phyloP scores from a whole-genome alignment of 208 protist species.

The Leptomonas pyrrhocoris region DNA sequence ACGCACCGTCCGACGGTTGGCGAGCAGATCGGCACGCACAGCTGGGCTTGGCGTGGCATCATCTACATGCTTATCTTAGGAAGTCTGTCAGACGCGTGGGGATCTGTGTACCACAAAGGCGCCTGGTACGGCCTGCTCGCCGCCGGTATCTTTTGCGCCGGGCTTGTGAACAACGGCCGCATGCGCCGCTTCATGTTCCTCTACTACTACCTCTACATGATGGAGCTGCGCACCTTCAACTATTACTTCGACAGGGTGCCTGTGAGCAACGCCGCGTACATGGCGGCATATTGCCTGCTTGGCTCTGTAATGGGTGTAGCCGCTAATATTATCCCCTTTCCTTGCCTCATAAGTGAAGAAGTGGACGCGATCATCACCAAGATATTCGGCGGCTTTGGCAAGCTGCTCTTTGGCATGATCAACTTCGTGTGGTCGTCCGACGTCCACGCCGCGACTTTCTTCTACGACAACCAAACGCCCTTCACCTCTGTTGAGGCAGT shows the following conservation, averaged over 20 bases:
- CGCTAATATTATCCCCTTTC: conserved; percentile 33
- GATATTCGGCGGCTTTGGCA: conserved; percentile 27
- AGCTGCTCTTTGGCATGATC: conserved; percentile 39
- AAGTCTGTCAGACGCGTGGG: conserved; percentile 12
- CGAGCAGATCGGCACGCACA: conserved; percentile 45
- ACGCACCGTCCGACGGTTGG: conserved; percentile 31
- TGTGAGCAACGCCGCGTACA: conserved; percentile 23
- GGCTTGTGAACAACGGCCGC: conserved; percentile 21
- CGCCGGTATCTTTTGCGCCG: conserved; percentile 26
- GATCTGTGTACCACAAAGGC: conserved; percentile 23
- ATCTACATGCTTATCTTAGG: conserved; percentile 25
- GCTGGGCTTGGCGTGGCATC: conserved; percentile 33
- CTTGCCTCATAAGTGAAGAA: conserved; percentile 6
- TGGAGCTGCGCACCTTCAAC: conserved; percentile 31
- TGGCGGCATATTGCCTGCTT: conserved; percentile 27
- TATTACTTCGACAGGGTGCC: conserved; percentile 22
- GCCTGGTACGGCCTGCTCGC: conserved; percentile 37
- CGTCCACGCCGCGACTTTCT: conserved; percentile 38
- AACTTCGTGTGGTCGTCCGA: conserved; percentile 29
- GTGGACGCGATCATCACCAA: conserved; percentile 32
- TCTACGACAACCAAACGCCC: conserved; percentile 34
- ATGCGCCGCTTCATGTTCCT: conserved; percentile 40
- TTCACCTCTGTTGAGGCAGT: conserved; percentile 38
- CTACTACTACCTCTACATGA: conserved; percentile 42
- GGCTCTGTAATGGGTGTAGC: conserved; percentile 29